phyloP scores from a whole-genome alignment of 2,329 filamentous ascomycete genomes.

The Trichoderma aggressivum region DNA sequence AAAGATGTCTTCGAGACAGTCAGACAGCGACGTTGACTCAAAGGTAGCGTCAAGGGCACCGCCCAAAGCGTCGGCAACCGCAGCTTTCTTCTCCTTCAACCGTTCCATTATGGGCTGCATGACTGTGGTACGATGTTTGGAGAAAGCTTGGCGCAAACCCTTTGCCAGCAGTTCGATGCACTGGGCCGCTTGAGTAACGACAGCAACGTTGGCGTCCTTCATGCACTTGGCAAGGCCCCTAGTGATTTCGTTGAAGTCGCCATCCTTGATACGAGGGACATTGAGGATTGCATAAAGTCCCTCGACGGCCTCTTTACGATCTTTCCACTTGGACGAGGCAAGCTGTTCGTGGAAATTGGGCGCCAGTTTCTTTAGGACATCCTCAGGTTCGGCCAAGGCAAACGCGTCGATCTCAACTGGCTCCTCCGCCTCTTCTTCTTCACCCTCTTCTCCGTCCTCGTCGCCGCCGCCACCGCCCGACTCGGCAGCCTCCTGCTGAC shows the following conservation, averaged over 20 bases:
- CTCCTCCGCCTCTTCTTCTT: conserved; percentile 48
- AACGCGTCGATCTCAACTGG: conserved; percentile 72
- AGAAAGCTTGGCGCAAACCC: conserved; percentile 74
- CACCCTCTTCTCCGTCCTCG: conserved; percentile 56
- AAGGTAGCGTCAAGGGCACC: conserved; percentile 74
- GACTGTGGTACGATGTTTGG: conserved; percentile 74
- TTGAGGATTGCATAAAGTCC: conserved; percentile 73
- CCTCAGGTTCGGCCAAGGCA: conserved; percentile 80
- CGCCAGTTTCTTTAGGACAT: conserved; percentile 78
- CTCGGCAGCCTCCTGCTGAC: conserved; percentile 81
- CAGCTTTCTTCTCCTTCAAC: conserved; percentile 93
- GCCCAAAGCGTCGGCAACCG: conserved; percentile 82
- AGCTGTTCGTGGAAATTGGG: conserved; percentile 79
- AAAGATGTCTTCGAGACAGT: conserved; percentile 87
- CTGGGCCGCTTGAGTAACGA: conserved; percentile 88
- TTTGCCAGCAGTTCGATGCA: conserved; percentile 88
- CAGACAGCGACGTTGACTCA: conserved; percentile 65
- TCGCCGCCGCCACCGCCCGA: conserved; percentile 64
- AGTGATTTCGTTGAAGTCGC: conserved; percentile 79
- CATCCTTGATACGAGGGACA: conserved; percentile 88
- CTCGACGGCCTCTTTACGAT: conserved; percentile 91
- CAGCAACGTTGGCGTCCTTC: conserved; percentile 97
- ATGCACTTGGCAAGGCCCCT: conserved; percentile 88
- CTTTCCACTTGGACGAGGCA: conserved; percentile 95
- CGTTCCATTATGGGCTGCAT: conserved; percentile 92